Base-by-base conservation (phyloP, 805 yeast species). In the Ogataea nitratoaversa region DNA sequence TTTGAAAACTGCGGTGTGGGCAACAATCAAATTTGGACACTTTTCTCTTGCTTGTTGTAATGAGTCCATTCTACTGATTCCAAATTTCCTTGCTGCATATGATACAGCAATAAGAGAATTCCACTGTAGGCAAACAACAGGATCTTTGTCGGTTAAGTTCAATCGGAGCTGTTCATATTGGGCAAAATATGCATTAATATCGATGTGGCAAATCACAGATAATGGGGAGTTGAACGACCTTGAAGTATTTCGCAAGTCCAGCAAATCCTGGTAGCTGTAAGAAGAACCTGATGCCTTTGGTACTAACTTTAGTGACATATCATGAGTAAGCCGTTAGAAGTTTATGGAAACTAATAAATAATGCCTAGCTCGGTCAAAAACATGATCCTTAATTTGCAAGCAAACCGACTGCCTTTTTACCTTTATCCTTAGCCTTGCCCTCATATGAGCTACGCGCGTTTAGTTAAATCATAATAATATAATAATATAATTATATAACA, bases 81-180 rank as follows among this genome's bases (percentile, higher is more conserved):
- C 96, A 57, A 57, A 89, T 40, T 79, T 78, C 30, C 97, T 68
- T 0, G 99, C 98, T 0, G 96, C 85, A 60, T 87, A 87, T 2
- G 85, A 78, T 0, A 93, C 95, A 0, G 99, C 99, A 43, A 93
- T 91, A 3, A 93, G 65, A 0, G 90, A 72, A 35, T 73, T 70
- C 99, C 99, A 93, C 55, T 93, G 99, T 4, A 88, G 87, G 59
- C 97, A 90, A 0, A 89, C 97, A 2, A 93, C 83, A 0, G 99
- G 97, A 46, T 80, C 90, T 2, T 79, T 76, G 2, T 66, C 67
- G 2, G 79, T 62, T 13, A 83, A 63, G 0, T 82, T 82, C 14
- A 87, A 69, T 31, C 96, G 64, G 5, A 86, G 67, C 49, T 84
- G 91, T 54, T 93, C 97, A 23, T 83, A 93, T 57, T 93, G 99